Evolutionary conservation across 805 yeast species (phyloP).

Genomic region (Yamadazyma tumulicola): DNA sequence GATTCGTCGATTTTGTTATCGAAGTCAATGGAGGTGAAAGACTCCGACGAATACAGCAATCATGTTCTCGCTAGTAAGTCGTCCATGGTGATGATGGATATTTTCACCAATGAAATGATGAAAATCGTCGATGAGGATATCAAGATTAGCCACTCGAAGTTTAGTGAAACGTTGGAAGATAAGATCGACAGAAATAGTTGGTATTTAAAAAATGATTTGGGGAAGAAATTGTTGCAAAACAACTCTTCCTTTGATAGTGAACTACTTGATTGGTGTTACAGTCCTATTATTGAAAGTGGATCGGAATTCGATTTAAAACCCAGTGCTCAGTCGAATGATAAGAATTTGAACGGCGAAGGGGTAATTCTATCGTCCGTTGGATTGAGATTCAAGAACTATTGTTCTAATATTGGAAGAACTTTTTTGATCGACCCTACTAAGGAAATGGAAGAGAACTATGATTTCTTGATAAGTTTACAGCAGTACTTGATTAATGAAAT

Average conservation of each 20-base stretch:
- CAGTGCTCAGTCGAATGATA: slow-evolving; percentile 71
- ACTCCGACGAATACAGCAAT: slow-evolving; percentile 66
- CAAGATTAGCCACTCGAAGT: slow-evolving; percentile 65
- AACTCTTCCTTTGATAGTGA: slow-evolving; percentile 64
- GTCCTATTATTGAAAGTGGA: slow-evolving; percentile 88
- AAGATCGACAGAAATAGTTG: slow-evolving; percentile 74
- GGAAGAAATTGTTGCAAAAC: slow-evolving; percentile 52
- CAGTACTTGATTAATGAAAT: slow-evolving; percentile 49
- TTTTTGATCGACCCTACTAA: slow-evolving; percentile 85
- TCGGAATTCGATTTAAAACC: slow-evolving; percentile 81
- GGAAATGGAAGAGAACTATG: slow-evolving; percentile 76
- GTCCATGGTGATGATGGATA: slow-evolving; percentile 74
- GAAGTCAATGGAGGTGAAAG: slow-evolving; percentile 66
- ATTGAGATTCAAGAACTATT: slow-evolving; percentile 80
- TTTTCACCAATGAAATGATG: slow-evolving; percentile 84
- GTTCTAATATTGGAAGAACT: slow-evolving; percentile 84
- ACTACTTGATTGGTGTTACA: slow-evolving; percentile 87
- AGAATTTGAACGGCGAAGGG: slow-evolving; percentile 62
- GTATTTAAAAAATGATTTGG: slow-evolving; percentile 49
- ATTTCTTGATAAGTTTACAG: slow-evolving; percentile 69
- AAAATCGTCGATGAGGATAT: slow-evolving; percentile 81
- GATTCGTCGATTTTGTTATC: slow-evolving; percentile 52
- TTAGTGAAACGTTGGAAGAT: slow-evolving; percentile 74
- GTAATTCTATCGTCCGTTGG: slow-evolving; percentile 83
- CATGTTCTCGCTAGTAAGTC: slow-evolving; percentile 72